Evolutionary conservation across 1,139 yeast genomes (phyloP).

Genomic region (Taphrina communis): DNA sequence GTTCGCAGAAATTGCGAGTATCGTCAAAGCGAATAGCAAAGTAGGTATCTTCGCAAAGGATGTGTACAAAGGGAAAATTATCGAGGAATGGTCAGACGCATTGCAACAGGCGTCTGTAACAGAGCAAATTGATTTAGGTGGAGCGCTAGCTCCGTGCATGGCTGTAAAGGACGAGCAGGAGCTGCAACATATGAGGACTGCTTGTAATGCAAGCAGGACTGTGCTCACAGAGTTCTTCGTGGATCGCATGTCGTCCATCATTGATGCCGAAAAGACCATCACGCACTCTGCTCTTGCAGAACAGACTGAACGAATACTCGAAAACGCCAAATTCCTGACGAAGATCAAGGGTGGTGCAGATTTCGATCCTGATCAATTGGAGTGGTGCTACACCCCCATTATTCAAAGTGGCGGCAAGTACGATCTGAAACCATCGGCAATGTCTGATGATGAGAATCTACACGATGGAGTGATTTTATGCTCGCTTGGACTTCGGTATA

Average conservation of each 20-base stretch:
- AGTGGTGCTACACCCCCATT: slow-evolving; percentile 94
- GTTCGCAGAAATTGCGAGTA: slow-evolving; percentile 64
- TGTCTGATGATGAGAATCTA: slow-evolving; percentile 68
- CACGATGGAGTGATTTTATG: slow-evolving; percentile 82
- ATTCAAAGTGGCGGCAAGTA: slow-evolving; percentile 87
- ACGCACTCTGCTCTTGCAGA: slow-evolving; percentile 77
- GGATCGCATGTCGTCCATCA: slow-evolving; percentile 83
- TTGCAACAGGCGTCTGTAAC: slow-evolving; percentile 52
- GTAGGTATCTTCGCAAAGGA: slow-evolving; percentile 76
- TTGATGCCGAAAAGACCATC: slow-evolving; percentile 83
- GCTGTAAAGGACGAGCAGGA: slow-evolving; percentile 85
- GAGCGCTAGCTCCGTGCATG: slow-evolving; percentile 64
- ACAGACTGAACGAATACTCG: slow-evolving; percentile 79
- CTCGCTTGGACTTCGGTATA: slow-evolving; percentile 84
- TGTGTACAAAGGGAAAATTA: slow-evolving; percentile 77
- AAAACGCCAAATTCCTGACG: slow-evolving; percentile 71
- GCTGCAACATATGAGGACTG: slow-evolving; percentile 62
- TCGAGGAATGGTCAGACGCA: slow-evolving; percentile 66
- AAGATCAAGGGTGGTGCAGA: slow-evolving; percentile 27
- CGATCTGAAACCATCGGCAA: slow-evolving; percentile 84
- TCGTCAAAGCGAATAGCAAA: slow-evolving; percentile 52
- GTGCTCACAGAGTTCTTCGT: slow-evolving; percentile 79
- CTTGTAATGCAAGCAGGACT: slow-evolving; percentile 77
- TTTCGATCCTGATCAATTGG: slow-evolving; percentile 74
- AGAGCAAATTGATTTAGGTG: slow-evolving; percentile 63